Evolutionary conservation across 805 yeast species (phyloP), one percentile per base, ranked within the genome.

Genomic region (Clavispora santaluciae): DNA sequence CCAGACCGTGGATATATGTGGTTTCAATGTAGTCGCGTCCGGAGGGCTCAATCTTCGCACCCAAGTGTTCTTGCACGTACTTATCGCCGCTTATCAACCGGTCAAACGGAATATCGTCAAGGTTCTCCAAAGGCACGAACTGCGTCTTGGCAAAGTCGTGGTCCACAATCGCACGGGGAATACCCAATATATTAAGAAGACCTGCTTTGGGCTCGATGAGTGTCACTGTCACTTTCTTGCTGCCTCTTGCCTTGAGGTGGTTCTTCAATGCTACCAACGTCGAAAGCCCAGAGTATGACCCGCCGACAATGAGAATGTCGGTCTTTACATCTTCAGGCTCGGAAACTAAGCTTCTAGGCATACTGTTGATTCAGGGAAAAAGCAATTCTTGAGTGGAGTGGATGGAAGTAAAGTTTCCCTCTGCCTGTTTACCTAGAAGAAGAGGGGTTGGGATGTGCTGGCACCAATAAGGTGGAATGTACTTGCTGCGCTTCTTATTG

Each of bases 121-220:
- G 47, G n/a, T 61, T 44, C 22, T 57, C 57, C 26, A 60, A 59
- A 1, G 67, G 63, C 12, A 65, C 49, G 39, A 51, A 68, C 44
- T 68, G 73, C 1, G 70, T 60, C 33, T 54, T 51, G 16, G 72
- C 70, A 50, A 67, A 68, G 9, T 64, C 63, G 1, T 48, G 36
- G 42, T 66, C 68, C n/a, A 68, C 68, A 12, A 66, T 59, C 15
- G 67, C 59, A 36, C 64, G 52, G 6, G 73, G 71, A 15, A 68
- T 59, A 3, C 73, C 72, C 34, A 68, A 48, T 4, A 68, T 57
- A 41, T 68, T 68, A 22, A 68, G 51, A 16, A 67, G 56, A 6
- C 73, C 74, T 1, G 65, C 60, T 36, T 61, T 55, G 18, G 73
- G 74, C 41, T 68, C 73, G 2, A 68, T 51, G 31, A 68, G 38